Evolutionary conservation across 169 alveolate genomes (phyloP).

Genomic region (Eimeria necatrix): DNA sequence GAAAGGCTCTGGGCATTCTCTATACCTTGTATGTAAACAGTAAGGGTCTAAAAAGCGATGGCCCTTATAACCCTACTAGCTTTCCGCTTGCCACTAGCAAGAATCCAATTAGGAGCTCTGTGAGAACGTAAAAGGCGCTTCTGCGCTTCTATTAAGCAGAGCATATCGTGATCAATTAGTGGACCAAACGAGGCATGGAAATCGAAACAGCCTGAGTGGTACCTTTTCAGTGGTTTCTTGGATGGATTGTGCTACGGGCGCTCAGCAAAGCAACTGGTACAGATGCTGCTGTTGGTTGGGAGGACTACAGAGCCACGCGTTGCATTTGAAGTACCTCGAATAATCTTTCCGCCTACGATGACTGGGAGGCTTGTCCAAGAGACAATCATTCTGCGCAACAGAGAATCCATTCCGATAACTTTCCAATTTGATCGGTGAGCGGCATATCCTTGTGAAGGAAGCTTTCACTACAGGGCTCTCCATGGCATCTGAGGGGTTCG

Average conservation of each 20-base stretch:
- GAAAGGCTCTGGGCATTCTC: slow-evolving; percentile 95
- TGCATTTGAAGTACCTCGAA: slow-evolving; percentile 93
- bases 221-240: neutral
- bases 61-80: no score
- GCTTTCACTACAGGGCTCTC: no score
- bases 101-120: no score
- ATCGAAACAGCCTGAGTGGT: neutral
- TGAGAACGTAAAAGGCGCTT: no score
- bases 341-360: slow-evolving; percentile 95
- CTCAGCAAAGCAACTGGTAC: slow-evolving; percentile 89
- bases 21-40: slow-evolving; percentile 85
- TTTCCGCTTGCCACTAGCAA: no score
- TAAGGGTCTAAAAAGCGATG: no score
- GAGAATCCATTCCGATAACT: slow-evolving; percentile 94
- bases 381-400: slow-evolving; percentile 91
- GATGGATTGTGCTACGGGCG: neutral
- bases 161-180: no score
- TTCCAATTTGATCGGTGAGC: slow-evolving; percentile 89
- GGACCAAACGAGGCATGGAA: neutral
- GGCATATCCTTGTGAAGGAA: no score
- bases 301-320: slow-evolving; percentile 95
- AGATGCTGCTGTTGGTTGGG: slow-evolving; percentile 94
- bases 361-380: slow-evolving; percentile 94
- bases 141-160: no score
- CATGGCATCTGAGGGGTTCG: no score